Evolutionary conservation across 768 basidiomycete genomes (phyloP), one percentile per base, ranked within the genome.

Genomic region (Termitomyces sp.): DNA sequence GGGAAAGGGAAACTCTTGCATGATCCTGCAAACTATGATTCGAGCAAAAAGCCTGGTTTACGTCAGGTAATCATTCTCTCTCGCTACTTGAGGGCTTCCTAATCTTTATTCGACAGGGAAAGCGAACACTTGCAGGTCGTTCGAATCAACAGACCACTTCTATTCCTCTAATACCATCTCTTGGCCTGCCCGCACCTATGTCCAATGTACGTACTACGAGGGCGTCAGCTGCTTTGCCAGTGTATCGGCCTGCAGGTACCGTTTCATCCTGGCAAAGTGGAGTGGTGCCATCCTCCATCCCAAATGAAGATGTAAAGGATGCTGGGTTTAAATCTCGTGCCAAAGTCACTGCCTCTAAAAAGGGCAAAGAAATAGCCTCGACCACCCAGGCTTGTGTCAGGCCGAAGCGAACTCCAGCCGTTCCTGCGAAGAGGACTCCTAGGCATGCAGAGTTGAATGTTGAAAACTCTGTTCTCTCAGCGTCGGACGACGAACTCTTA

Each of bases 261-360:
- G 19, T 54, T 16, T 29, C 54, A 29, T 74, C 72, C n/a, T 69
- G 65, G 66, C 76, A 78, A 56, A 64, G 56, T 45, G 65, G 63
- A 9, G 71, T 77, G 53, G 68, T 86, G 12, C 85, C 85, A 6
- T 86, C 85, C 0, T 89, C 86, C 17, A 71, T 82, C 43, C 84
- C 85, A 3, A 78, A 80, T 38, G 80, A 86, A 64, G 82, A 83
- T 58, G 50, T 59, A 12, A 45, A 19, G 11, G 51, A 49, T 29
- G 19, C 31, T 23, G 32, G 40, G 32, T 31, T 25, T 14, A 49
- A 31, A 29, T 23, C 51, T 40, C 54, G 50, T 25, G 35, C 47
- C 41, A 50, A 23, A 9, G 9, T 17, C 6, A 29, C 37, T 29
- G n/a, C 21, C n/a, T 40, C 50, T 19, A 54, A 42, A n/a, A 54